Evolutionary conservation across 2,329 filamentous ascomycete genomes (phyloP).

Genomic region (Colletotrichum limetticola): DNA sequence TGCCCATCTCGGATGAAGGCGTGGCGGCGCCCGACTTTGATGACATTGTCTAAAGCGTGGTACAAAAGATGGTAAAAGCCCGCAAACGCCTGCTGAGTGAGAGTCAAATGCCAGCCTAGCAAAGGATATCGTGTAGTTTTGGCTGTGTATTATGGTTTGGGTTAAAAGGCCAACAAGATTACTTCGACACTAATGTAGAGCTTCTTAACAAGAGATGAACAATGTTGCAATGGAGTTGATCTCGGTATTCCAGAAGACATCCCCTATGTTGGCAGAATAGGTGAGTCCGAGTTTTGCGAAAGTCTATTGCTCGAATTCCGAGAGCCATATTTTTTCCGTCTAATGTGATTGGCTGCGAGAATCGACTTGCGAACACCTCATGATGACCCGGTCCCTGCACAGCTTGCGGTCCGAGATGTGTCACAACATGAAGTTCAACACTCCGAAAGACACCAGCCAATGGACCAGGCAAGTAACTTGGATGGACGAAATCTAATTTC

Average conservation of each 20-base stretch:
- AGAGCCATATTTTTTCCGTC: background rate
- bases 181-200: constrained; percentile 11
- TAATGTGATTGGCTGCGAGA: background rate
- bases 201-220: constrained; percentile 19
- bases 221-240: background rate
- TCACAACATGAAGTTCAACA: background rate
- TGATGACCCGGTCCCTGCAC: background rate
- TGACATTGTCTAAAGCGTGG: background rate
- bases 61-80: background rate
- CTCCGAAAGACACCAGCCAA: background rate
- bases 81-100: background rate
- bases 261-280: background rate
- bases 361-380: background rate
- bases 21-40: constrained; percentile 10
- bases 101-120: background rate
- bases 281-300: background rate
- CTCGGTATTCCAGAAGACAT: background rate
- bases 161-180: background rate
- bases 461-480: background rate
- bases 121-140: background rate
- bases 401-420: background rate
- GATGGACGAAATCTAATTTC: background rate
- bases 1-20: constrained; percentile 20
- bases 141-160: background rate
- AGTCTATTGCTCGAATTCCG: constrained; percentile 1